phyloP scores from a whole-genome alignment of 2,329 filamentous ascomycete species.

The Colletotrichum paranaense region DNA sequence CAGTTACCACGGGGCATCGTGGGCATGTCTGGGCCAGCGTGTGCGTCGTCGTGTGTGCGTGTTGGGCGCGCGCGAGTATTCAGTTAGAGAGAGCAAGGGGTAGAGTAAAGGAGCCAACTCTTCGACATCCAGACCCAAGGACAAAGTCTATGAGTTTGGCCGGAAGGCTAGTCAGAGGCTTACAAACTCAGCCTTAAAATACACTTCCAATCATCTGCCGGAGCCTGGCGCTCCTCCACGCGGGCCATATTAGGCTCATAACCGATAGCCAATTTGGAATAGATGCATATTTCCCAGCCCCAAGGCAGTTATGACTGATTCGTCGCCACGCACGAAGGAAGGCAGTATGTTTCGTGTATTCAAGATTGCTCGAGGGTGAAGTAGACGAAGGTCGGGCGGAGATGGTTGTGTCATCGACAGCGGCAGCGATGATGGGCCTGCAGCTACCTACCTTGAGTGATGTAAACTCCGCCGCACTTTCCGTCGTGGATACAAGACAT shows the following conservation, averaged over 20 bases:
- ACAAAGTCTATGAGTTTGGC: background rate
- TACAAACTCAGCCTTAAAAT: slow-evolving; percentile 3
- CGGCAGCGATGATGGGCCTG: background rate
- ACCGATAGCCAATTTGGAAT: background rate
- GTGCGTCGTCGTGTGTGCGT: background rate
- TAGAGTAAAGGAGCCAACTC: too few relatives aligned
- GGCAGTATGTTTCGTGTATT: background rate
- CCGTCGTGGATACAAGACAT: background rate
- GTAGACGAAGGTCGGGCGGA: background rate
- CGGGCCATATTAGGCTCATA: background rate
- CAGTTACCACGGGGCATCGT: background rate
- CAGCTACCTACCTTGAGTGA: background rate
- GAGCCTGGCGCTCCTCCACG: slow-evolving; percentile 1
- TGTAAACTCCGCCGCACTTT: background rate
- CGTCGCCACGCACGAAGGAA: too few relatives aligned
- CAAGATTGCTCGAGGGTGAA: background rate
- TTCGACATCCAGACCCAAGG: background rate
- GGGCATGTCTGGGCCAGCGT: background rate
- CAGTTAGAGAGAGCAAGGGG: background rate
- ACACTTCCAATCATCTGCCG: background rate
- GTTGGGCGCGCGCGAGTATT: background rate
- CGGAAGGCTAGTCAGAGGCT: background rate
- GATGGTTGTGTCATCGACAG: background rate
- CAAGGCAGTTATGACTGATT: background rate
- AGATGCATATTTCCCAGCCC: background rate